Percentiles rank a stretch among this genome's conserved stretches.
phyloP scores from a whole-genome alignment of 805 yeast genomes.

The Middelhovenomyces tepae region DNA sequence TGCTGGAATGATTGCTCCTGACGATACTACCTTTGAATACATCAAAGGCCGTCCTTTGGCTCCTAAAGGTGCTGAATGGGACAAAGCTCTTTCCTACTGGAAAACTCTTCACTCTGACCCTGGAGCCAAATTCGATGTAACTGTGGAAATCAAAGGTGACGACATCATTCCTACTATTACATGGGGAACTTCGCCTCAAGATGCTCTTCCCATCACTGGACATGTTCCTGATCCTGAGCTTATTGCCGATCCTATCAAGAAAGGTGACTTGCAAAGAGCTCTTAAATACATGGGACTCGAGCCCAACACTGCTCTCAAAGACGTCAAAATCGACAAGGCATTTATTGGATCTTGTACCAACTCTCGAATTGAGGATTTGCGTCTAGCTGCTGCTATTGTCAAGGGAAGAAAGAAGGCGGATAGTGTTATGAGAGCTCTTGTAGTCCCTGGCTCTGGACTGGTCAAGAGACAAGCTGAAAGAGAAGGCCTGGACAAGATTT shows the following conservation, averaged over 20 bases:
- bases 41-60: constrained; percentile 91
- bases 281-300: constrained; percentile 83
- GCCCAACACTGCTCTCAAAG: constrained; percentile 70
- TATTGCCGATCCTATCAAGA: constrained; percentile 52
- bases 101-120: constrained; percentile 76
- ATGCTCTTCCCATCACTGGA: constrained; percentile 90
- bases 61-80: constrained; percentile 92
- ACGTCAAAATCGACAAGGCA: constrained; percentile 80
- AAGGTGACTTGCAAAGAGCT: constrained; percentile 84
- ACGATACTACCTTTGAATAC: constrained; percentile 78
- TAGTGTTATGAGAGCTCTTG: constrained; percentile 71
- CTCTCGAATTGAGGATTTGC: constrained; percentile 92
- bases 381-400: constrained; percentile 91
- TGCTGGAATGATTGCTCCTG: constrained; percentile 99
- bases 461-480: constrained; percentile 88
- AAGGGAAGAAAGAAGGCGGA: constrained; percentile 82
- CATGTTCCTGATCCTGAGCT: constrained; percentile 83
- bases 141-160: constrained; percentile 66
- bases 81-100: constrained; percentile 90
- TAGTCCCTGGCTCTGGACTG: constrained; percentile 96
- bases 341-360: constrained; percentile 98
- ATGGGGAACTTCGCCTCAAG: constrained; percentile 99
- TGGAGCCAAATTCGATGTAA: constrained; percentile 83
- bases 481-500: constrained; percentile 90
- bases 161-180: constrained; percentile 95